Conservation (phyloP, 768 basidiomycete genomes). For the Suillus lakei region DNA sequence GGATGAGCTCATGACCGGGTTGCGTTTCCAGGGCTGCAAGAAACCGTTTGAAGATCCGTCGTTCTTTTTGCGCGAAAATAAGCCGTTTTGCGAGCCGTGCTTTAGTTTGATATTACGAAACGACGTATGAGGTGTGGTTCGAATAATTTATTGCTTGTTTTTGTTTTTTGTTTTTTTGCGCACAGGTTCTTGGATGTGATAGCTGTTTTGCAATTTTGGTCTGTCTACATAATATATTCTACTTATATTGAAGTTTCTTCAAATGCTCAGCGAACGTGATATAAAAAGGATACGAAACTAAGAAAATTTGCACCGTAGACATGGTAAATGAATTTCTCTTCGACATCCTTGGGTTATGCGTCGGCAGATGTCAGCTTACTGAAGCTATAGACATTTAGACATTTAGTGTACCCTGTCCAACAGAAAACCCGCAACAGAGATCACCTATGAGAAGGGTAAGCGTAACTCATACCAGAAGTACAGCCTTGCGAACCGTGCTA, state of each 20-base stretch:
- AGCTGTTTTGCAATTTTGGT: not conserved
- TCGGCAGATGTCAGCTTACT: not conserved
- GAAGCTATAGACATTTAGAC: not conserved
- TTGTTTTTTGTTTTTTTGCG: not conserved
- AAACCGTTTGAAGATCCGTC: conserved; percentile 85
- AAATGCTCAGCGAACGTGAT: not conserved
- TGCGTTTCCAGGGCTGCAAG: conserved; percentile 61
- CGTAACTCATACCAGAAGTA: not conserved
- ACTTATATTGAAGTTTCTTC: not conserved
- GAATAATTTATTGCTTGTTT: conserved; percentile 6
- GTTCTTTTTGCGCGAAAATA: conserved; percentile 84
- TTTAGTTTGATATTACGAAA: conserved; percentile 85
- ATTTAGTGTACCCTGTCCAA: not conserved
- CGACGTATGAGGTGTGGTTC: conserved; percentile 53
- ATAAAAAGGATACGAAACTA: too few species aligned
- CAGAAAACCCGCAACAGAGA: not conserved
- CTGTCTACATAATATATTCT: not conserved
- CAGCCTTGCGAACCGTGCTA: not conserved
- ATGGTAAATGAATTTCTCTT: not conserved
- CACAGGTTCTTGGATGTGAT: not conserved
- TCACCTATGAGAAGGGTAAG: not conserved
- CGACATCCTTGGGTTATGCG: not conserved
- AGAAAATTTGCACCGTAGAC: not conserved
- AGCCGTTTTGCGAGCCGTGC: conserved; percentile 87
- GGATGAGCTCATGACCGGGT: conserved; percentile 6